Base-by-base conservation (phyloP, 1,284 basidiomycete genomes). In the Farysia itapuensis region DNA sequence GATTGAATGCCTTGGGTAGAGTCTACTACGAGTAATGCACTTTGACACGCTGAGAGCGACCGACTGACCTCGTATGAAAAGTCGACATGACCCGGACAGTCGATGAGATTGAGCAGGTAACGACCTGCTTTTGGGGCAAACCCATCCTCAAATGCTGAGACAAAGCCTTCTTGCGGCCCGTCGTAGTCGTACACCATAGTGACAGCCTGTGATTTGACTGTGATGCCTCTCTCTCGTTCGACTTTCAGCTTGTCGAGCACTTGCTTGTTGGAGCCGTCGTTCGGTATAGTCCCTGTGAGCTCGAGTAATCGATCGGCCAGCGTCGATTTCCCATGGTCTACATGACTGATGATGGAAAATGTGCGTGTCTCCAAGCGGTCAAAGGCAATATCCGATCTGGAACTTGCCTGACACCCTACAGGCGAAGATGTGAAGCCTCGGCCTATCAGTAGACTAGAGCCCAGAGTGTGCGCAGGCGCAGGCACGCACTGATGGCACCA, bases 1-100 rank as follows among this genome's bases (percentile, higher is more conserved):
- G 95, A 94, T 78, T 99, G 95, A 5, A 99, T 86, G 12, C 94
- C 94, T 81, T 97, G 94, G 33, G 90, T 92, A 12, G 93, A 90
- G 74, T 99, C 94, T 0, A 98, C 91, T 2, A 85, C 82, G 12
- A 98, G 80, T 35, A 98, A 78, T 4, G 91, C 94, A 15, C 92
- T 93, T 79, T 98, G 90, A 67, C 90, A 96, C 24, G 93, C 92
- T 2, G 90, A 86, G 20, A 98, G 80, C 31, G 89, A 92, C 35
- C 95, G 84, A 13, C 90, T 88, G 9, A 98, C 91, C 78, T 98
- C 95, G 85, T 93, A 74, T 9, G 32, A 50, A 35, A 79, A 84
- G 52, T 76, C 74, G 16, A 76, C 74, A 32, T 76, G 74, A 2
- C 74, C 72, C 0, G 94, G 94, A 0, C 95, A 98, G 77, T 99